phyloP scores from a whole-genome alignment of 345 rosid species.

The Camelina laxa region DNA sequence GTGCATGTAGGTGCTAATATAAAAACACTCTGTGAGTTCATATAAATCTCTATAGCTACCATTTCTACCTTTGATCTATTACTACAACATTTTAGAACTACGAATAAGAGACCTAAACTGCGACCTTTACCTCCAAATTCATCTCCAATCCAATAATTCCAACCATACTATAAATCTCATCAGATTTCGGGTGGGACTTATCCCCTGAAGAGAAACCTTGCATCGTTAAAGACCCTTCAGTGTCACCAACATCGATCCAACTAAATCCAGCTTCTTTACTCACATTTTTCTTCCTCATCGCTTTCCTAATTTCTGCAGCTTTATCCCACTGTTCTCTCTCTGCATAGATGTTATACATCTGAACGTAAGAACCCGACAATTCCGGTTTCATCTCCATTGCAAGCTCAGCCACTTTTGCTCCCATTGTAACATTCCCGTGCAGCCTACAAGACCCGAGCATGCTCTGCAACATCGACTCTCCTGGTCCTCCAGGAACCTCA shows the following conservation, averaged over 20 bases:
- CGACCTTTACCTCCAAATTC: conserved; percentile 49
- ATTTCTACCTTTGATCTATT: conserved; percentile 7
- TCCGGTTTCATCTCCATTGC: conserved; percentile 66
- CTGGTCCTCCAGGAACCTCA: conserved; percentile 69
- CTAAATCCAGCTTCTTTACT: conserved; percentile 84
- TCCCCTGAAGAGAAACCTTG: conserved; percentile 86
- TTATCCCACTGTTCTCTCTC: conserved; percentile 81
- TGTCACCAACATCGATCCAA: conserved; percentile 73
- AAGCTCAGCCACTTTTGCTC: conserved; percentile 61
- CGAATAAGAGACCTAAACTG: conserved; percentile 13
- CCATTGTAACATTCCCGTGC: conserved; percentile 76
- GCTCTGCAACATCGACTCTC: conserved; percentile 76
- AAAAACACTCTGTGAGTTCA: conserved; percentile 11
- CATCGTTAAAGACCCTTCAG: conserved; percentile 51
- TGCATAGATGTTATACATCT: conserved; percentile 89
- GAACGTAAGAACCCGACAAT: conserved; percentile 74
- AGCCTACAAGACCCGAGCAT: conserved; percentile 78
- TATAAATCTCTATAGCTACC: conserved; percentile 3
- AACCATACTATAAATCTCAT: conserved; percentile 62
- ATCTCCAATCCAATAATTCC: conserved; percentile 62
- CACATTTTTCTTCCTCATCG: conserved; percentile 77
- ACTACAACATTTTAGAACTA: background rate
- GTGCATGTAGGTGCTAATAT: background rate
- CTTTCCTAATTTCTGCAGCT: conserved; percentile 62
- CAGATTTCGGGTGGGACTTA: conserved; percentile 60